Percentiles rank a stretch among this genome's conserved stretches.
Conservation (phyloP, 768 basidiomycete species). For the Rhizopogon salebrosus region DNA sequence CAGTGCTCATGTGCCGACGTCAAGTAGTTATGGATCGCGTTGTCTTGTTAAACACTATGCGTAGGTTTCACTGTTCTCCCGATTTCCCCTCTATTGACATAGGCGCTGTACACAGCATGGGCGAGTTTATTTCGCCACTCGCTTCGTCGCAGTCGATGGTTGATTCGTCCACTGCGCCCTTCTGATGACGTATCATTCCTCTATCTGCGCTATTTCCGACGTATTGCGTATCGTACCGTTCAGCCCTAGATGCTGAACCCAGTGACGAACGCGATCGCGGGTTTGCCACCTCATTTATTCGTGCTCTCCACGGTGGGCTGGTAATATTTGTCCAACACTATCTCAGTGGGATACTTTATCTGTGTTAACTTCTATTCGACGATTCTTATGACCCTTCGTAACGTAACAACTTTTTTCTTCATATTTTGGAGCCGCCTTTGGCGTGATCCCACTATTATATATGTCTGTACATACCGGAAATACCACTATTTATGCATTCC, state of each 20-base stretch:
- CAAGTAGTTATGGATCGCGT: conserved; percentile 39
- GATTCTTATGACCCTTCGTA: background rate
- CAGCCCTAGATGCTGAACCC: conserved; percentile 35
- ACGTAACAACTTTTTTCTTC: background rate
- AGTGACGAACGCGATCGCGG: conserved; percentile 65
- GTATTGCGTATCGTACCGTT: conserved; percentile 68
- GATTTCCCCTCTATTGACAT: background rate
- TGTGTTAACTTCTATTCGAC: background rate
- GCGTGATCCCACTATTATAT: conserved; percentile 1
- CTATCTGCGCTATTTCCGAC: conserved; percentile 32
- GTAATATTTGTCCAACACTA: background rate
- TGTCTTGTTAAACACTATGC: conserved; percentile 19
- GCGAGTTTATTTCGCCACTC: conserved; percentile 32
- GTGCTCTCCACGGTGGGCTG: background rate
- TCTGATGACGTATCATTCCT: conserved; percentile 27
- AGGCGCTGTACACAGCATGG: conserved; percentile 18
- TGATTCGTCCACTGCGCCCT: conserved; percentile 28
- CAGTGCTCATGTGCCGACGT: conserved; percentile 62
- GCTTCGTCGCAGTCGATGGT: conserved; percentile 36
- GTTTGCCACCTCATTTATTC: conserved; percentile 19
- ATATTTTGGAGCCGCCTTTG: background rate
- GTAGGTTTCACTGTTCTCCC: conserved; percentile 12
- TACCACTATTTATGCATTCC: background rate
- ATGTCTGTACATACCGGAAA: background rate
- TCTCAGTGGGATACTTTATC: background rate